A percentile compares a stretch with the other conserved stretches of the same genome.
phyloP scores from a whole-genome alignment of 805 yeast species.

The Pichia phayaonensis region DNA sequence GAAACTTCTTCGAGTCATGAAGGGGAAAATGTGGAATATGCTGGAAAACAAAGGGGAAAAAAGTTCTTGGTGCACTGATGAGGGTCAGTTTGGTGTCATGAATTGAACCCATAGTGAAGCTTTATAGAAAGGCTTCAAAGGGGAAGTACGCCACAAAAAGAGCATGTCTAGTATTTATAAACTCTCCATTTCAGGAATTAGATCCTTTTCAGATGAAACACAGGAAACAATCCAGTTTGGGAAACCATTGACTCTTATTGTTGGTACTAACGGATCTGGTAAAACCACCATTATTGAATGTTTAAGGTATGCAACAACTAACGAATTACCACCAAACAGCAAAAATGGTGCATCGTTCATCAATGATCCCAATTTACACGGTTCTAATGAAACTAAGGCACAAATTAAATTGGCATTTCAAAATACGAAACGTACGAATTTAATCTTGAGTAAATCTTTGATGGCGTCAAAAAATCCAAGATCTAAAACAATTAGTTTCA shows the following conservation, averaged over 20 bases:
- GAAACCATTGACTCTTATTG: conserved; percentile 83
- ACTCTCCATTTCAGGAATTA: conserved; percentile 75
- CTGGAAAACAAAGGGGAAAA: background rate
- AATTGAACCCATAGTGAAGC: no score
- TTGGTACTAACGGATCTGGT: conserved; percentile 95
- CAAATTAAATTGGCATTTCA: conserved; percentile 85
- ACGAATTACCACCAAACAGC: conserved; percentile 90
- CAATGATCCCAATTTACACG: conserved; percentile 80
- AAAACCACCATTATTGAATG: conserved; percentile 96
- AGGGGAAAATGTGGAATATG: background rate
- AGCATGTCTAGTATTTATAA: conserved; percentile 40
- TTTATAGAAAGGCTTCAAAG: no score
- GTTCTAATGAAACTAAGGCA: conserved; percentile 73
- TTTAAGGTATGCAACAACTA: conserved; percentile 88
- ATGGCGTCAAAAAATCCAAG: conserved; percentile 56
- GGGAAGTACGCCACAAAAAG: no score
- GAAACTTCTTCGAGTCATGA: background rate
- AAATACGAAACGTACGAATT: conserved; percentile 60
- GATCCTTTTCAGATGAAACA: conserved; percentile 83
- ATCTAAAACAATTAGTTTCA: conserved; percentile 54
- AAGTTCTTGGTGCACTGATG: background rate
- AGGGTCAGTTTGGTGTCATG: background rate
- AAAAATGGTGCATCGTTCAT: conserved; percentile 89
- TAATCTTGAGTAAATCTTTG: conserved; percentile 84
- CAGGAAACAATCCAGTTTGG: conserved; percentile 86